These are phyloP conservation scores for Trypethelium eluteriae DNA, from an alignment of 495 filamentous ascomycete species.

Conservation along the genomic window DNA sequence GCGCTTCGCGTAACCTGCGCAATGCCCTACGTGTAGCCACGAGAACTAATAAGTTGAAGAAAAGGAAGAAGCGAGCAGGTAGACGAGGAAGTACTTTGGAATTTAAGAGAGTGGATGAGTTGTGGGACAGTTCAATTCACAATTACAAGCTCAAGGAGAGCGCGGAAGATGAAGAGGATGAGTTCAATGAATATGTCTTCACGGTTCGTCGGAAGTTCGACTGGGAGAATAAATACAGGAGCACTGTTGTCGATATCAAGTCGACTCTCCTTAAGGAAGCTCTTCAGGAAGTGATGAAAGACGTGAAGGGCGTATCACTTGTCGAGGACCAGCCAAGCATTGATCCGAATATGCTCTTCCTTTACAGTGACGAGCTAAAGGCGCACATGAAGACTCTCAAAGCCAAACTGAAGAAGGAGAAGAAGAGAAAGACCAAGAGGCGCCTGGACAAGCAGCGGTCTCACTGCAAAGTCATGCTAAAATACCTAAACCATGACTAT, in stretches of 20 bases:
- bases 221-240: slow-evolving; percentile 77
- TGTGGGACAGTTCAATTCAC: slow-evolving; percentile 54
- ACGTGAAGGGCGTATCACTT: slow-evolving; percentile 70
- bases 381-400: slow-evolving; percentile 58
- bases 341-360: slow-evolving; percentile 83
- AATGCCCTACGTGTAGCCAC: slow-evolving; percentile 17
- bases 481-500: slow-evolving; percentile 78
- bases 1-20: not conserved
- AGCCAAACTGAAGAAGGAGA: slow-evolving; percentile 49
- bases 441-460: slow-evolving; percentile 44
- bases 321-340: slow-evolving; percentile 69
- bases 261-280: slow-evolving; percentile 69
- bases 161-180: slow-evolving; percentile 62
- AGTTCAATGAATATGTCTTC: slow-evolving; percentile 82
- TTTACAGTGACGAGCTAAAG: slow-evolving; percentile 73
- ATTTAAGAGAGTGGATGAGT: slow-evolving; percentile 80
- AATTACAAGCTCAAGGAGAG: slow-evolving; percentile 79
- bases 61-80: slow-evolving; percentile 46
- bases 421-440: slow-evolving; percentile 62
- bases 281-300: slow-evolving; percentile 68
- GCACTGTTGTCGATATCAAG: slow-evolving; percentile 79
- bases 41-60: slow-evolving; percentile 30
- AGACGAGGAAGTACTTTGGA: slow-evolving; percentile 60
- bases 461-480: slow-evolving; percentile 70
- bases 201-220: slow-evolving; percentile 78